Base-by-base conservation (phyloP, 176 grass and related monocot species). In the Musa schizocarpa region DNA sequence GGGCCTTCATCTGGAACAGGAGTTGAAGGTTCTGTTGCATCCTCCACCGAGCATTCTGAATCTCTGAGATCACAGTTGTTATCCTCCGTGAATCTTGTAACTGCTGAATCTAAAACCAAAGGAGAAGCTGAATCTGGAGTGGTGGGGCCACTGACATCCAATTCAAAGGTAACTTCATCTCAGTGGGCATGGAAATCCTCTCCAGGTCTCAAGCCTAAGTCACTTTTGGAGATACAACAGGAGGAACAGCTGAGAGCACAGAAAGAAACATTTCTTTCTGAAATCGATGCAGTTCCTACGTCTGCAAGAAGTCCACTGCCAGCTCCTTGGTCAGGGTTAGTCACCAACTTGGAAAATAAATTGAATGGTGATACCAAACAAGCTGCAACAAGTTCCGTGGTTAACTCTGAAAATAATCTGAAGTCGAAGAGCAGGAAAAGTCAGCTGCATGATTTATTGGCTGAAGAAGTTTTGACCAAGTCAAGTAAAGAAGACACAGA, bases 201-300 rank as follows among this genome's bases (percentile, higher is more conserved):
- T 48, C 80, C 87, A 24, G 90, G 86, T 21, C 59, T 81, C n/a
- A 92, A 92, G 34, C 86, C 96, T 50, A 99, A 99, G 81, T 95
- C 96, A 68, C 71, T 99, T 26, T 84, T 91, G 61, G 91, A 99
- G 85, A 99, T 99, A 80, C 91, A 99, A 80, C 88, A 83, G 70
- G 96, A 99, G 86, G 96, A 99, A 84, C 86, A 93, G 69, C n/a
- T 84, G 71, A 74, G 81, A 53, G 82, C 81, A 19, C 85, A 95
- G 71, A 99, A 87, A 76, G 85, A 75, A 74, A 71, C 54, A 21
- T 24, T 75, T 27, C 75, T 19, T 43, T 56, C 71, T 72, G 81
- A 89, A 65, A 72, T 34, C 78, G 79, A 77, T 61, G 85, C 78
- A 70, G 25, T 52, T 58, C 68, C 67, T 48, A 14, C 68, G 11